phyloP scores from a whole-genome alignment of 2,329 filamentous ascomycete genomes.

The Bimuria novae-zelandiae region DNA sequence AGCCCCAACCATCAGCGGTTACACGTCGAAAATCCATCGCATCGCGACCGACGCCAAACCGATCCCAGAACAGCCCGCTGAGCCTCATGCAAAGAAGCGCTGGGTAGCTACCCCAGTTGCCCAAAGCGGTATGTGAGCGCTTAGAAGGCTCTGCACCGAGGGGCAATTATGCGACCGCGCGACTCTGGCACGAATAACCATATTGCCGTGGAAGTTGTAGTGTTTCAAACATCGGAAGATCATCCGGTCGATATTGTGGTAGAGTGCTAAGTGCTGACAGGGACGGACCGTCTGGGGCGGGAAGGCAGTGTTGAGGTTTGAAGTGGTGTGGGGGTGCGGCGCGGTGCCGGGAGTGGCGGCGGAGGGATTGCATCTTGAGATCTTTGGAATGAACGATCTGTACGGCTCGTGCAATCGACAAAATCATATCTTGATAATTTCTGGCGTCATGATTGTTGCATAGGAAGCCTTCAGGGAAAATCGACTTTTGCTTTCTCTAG shows the following conservation, averaged over 20 bases:
- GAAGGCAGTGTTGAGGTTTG: neutral
- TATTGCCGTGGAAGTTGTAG: neutral
- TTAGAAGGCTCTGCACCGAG: neutral
- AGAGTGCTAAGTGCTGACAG: neutral
- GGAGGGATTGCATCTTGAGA: too few relatives aligned
- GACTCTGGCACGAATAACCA: constrained; percentile 3
- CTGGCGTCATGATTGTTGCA: too few relatives aligned
- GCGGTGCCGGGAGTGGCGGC: too few relatives aligned
- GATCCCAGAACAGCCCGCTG: neutral
- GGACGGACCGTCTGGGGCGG: neutral
- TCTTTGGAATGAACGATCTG: too few relatives aligned
- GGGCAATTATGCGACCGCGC: neutral
- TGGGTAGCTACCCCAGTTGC: constrained; percentile 2
- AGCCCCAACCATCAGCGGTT: constrained; percentile 10
- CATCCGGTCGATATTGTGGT: neutral
- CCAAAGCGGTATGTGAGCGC: constrained; percentile 4
- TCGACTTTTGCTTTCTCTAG: too few relatives aligned
- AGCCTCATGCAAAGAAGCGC: constrained; percentile 11
- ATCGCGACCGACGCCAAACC: neutral
- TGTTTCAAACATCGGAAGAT: constrained; percentile 2
- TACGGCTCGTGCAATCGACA: too few relatives aligned
- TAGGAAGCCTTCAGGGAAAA: too few relatives aligned
- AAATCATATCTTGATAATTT: too few relatives aligned
- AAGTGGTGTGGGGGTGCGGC: neutral
- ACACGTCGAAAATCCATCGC: neutral